These are phyloP conservation scores for Aureobasidium vineae DNA, from an alignment of 2,329 filamentous ascomycete species.

Conservation along the genomic window DNA sequence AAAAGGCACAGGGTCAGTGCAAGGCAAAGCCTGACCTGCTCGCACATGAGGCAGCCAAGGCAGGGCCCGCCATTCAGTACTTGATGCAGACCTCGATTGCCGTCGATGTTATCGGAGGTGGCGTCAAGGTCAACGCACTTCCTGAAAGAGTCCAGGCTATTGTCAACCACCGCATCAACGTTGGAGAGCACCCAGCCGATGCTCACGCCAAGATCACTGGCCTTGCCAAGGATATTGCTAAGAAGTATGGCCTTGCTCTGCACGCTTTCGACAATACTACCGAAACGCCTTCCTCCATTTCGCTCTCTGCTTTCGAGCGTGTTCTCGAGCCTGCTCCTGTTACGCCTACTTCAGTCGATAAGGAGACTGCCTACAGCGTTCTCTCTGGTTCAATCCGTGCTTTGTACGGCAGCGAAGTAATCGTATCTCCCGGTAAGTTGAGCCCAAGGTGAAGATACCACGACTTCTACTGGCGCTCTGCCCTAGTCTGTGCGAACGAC, in stretches of 20 bases:
- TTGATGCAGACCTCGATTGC: conserved; percentile 59
- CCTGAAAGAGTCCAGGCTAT: conserved; percentile 55
- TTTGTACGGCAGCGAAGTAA: conserved; percentile 44
- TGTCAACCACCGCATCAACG: conserved; percentile 59
- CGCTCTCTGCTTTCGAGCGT: conserved; percentile 32
- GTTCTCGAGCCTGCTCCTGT: conserved; percentile 39
- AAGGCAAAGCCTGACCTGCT: conserved; percentile 43
- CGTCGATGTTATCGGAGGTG: conserved; percentile 54
- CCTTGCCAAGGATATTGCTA: conserved; percentile 49
- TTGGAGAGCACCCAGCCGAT: conserved; percentile 51
- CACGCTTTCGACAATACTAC: conserved; percentile 49
- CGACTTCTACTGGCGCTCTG: neutral
- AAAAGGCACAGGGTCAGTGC: conserved; percentile 30
- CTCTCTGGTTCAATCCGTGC: conserved; percentile 47
- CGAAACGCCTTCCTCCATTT: conserved; percentile 35
- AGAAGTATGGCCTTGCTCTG: conserved; percentile 51
- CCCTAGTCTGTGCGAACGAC: neutral
- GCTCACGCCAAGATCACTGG: conserved; percentile 49
- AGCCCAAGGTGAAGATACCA: neutral
- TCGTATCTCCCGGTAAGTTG: conserved; percentile 36
- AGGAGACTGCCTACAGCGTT: conserved; percentile 37
- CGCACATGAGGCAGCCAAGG: conserved; percentile 40
- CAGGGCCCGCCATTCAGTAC: conserved; percentile 48
- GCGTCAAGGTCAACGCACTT: conserved; percentile 59
- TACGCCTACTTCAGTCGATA: conserved; percentile 40